A percentile compares a stretch with the other conserved stretches of the same genome.
Conservation (phyloP, 768 basidiomycete species). For the Boletellus ananiceps region DNA sequence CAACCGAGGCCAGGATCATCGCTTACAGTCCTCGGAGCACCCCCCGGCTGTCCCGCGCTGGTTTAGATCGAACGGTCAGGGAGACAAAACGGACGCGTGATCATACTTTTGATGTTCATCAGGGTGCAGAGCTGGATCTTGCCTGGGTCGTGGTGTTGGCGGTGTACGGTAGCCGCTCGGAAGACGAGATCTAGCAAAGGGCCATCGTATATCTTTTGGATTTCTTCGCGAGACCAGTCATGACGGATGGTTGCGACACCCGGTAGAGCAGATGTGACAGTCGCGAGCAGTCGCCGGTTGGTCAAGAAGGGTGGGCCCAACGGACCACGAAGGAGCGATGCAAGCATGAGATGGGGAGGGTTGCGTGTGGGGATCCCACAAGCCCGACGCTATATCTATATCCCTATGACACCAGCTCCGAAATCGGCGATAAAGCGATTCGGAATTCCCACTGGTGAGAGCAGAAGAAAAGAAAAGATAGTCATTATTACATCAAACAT, state of each 20-base stretch:
- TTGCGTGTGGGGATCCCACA: too few relatives aligned
- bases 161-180: constrained; percentile 77
- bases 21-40: constrained; percentile 90
- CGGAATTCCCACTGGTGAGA: constrained; percentile 2
- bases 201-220: constrained; percentile 79
- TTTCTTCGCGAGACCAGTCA: constrained; percentile 75
- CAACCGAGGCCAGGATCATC: constrained; percentile 2
- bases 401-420: too few relatives aligned
- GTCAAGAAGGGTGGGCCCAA: constrained; percentile 8
- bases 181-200: constrained; percentile 89
- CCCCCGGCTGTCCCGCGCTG: constrained; percentile 66
- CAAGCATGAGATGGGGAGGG: constrained; percentile 11
- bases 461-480: background rate
- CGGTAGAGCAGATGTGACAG: constrained; percentile 34
- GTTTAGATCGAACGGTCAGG: constrained; percentile 7
- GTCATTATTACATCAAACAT: constrained; percentile 30
- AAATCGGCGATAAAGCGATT: background rate
- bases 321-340: constrained; percentile 3
- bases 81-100: constrained; percentile 32
- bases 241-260: constrained; percentile 37
- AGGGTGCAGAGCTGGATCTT: constrained; percentile 96
- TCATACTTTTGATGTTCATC: constrained; percentile 94
- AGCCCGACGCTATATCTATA: too few relatives aligned
- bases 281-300: constrained; percentile 54
- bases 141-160: constrained; percentile 79